phyloP scores from a whole-genome alignment of 2,329 filamentous ascomycete genomes.

The Aureobasidium sp. region DNA sequence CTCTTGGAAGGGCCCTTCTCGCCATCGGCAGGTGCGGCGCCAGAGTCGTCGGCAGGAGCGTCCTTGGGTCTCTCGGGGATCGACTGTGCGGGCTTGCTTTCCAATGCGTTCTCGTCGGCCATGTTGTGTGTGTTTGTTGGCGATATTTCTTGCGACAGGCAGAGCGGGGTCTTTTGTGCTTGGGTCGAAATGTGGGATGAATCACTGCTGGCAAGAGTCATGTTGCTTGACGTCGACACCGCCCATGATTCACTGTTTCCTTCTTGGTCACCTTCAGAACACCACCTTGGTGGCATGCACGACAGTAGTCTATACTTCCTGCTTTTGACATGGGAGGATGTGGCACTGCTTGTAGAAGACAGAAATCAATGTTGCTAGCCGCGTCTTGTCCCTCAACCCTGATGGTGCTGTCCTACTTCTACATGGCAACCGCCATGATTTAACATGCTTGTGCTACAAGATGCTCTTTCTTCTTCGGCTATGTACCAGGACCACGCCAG shows the following conservation, averaged over 20 bases:
- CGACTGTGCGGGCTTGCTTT: constrained; percentile 17
- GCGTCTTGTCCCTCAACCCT: constrained; percentile 1
- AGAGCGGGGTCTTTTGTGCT: constrained; percentile 14
- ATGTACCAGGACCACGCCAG: background rate
- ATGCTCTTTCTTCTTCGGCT: background rate
- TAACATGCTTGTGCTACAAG: background rate
- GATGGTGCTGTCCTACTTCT: constrained; percentile 7
- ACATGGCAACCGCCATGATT: constrained; percentile 8
- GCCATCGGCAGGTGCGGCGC: constrained; percentile 21
- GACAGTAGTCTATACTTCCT: constrained; percentile 1
- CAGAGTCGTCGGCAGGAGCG: constrained; percentile 19
- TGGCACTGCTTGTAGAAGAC: background rate
- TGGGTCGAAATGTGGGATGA: constrained; percentile 12
- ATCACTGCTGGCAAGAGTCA: constrained; percentile 1
- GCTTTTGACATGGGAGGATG: background rate
- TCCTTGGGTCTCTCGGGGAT: constrained; percentile 28
- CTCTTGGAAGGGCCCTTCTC: constrained; percentile 61
- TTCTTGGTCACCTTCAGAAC: background rate
- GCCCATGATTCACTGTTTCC: background rate
- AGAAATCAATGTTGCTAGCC: background rate
- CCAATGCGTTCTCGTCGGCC: constrained; percentile 21
- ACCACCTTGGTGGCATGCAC: background rate
- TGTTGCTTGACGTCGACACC: background rate
- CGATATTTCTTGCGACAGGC: background rate
- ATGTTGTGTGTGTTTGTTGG: constrained; percentile 16